Evolutionary conservation across 257 asterid genomes (phyloP), one percentile per base, ranked within the genome.

Genomic region (Gynochthodes officinalis): DNA sequence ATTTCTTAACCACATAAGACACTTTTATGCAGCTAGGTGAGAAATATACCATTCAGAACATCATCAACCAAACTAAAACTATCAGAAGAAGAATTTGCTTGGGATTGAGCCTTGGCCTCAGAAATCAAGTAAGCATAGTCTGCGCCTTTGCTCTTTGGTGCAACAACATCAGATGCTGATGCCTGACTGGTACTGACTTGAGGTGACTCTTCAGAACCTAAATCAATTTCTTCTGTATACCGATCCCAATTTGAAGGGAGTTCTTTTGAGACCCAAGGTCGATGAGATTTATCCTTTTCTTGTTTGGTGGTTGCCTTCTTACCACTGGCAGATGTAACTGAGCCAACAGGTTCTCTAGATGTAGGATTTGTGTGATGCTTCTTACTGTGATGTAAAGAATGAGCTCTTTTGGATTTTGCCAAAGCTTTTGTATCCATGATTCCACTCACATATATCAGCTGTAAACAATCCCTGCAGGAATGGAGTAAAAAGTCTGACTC

Each of bases 401-500:
- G 99, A 57, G 99, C 95, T 82, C 99, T 79, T 76, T 91, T 94
- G 1, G 98, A 94, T 86, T 94, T 94, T 16, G 99, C 99, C 92
- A 94, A 82, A 48, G 97, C 78, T 84, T 91, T 94, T 50, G 86
- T 78, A 83, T 94, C 99, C 99, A 94, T 75, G 69, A 42, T 69
- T 62, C 72, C 32, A 50, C 69, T 74, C 19, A 53, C 23, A 11
- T 30, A 11, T 48, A 12, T 74, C 73, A 53, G 37, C 21, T 50
- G n/a, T 43, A 37, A 69, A 33, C 21, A 16, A 19, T 19, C 11
- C 58, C 66, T 58, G 67, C 67, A 52, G 73, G 21, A 32, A 39
- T 19, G 27, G n/a, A 25, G n/a, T 11, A 43, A 63, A 8, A 62
- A 19, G 9, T 30, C 33, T 23, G 2, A 37, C 1, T 0, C 3